Base-by-base conservation (phyloP, 345 rosid genomes). In the Citrus australasica region DNA sequence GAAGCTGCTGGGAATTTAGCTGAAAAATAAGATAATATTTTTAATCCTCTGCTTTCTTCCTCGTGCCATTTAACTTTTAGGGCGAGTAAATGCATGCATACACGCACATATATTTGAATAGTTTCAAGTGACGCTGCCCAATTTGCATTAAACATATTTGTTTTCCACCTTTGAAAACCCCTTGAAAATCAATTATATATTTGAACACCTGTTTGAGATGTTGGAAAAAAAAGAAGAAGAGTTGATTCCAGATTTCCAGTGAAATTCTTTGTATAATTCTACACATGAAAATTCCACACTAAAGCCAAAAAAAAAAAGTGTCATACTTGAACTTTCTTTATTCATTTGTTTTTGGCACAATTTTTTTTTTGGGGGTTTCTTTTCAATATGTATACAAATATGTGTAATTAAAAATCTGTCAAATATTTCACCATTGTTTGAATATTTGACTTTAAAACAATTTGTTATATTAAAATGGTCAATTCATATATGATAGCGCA, bases 21-120 rank as follows among this genome's bases (percentile, higher is more conserved):
- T 59, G 25, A 8, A 58, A 58, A 16, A 51, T 51, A 51, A 16
- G 17, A 21, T 7, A 9, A 59, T 66, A 65, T 30, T 0, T 4
- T 65, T 32, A 48, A 25, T 46, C 13, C 4, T 28, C 4, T 51
- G 13, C 25, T 19, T 17, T 14, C 58, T 9, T 25, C 25, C 30
- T 58, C 61, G 63, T 73, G 38, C 1, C 55, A 42, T 56, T 66
- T 37, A 75, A 48, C 70, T 74, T 25, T 25, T 4, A 14, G 58
- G 56, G 27, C 21, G 7, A 75, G 55, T 32, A 78, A 63, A 77
- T 79, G 76, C 82, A 72, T 75, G 80, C 48, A 75, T 70, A 2
- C 28, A 59, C 28, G 27, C 3, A 3, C 76, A 33, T 24, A 32
- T 7, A 22, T 59, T 58, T 59, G 4, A 59, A 24, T 22, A 33